Base-by-base conservation (phyloP, 805 yeast species). In the Monosporozyma aquatica region DNA sequence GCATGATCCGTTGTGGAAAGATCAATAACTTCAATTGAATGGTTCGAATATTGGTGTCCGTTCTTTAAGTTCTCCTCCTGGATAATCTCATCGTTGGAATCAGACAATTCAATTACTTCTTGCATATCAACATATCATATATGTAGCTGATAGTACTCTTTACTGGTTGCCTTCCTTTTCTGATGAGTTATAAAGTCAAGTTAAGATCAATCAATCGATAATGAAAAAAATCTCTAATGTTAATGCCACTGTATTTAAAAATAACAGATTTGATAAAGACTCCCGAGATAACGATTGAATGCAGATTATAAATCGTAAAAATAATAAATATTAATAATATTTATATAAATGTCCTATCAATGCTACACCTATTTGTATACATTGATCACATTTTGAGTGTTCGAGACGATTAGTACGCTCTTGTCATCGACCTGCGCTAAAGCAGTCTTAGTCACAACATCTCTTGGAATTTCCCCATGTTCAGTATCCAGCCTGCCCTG, bases 31-130 rank as follows among this genome's bases (percentile, higher is more conserved):
- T 32, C 39, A 18, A 37, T 26, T 6, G 39, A 37, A n/a, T 18
- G 22, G 13, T 13, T 26, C 18, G 14, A 10, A 26, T 18, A 3
- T 11, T 26, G 15, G 26, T 5, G 11, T 3, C 6, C 11, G 13
- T 22, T 10, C 8, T 22, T 34, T n/a, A n/a, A 3, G 4, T 34
- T 22, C 4, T 34, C n/a, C n/a, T 21, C 37, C 4, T 34, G 24
- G 7, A 6, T 34, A n/a, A 14, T 21, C 24, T 25, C 21, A 15
- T 23, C 22, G n/a, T 27, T 33, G 21, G 38, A 41, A 27, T 37
- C 46, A 8, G 26, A n/a, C 25, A 43, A 37, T 33, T 43, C 46
- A 23, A 43, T 40, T 10, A 43, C 18, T 17, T 26, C 41, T 30
- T 37, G 22, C 46, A 43, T 42, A 14, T 13, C 37, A 20, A 21